Percentiles rank a stretch among this genome's conserved stretches.
Conservation (phyloP, 1,284 basidiomycete species). For the Coniferiporia sulphurascens region DNA sequence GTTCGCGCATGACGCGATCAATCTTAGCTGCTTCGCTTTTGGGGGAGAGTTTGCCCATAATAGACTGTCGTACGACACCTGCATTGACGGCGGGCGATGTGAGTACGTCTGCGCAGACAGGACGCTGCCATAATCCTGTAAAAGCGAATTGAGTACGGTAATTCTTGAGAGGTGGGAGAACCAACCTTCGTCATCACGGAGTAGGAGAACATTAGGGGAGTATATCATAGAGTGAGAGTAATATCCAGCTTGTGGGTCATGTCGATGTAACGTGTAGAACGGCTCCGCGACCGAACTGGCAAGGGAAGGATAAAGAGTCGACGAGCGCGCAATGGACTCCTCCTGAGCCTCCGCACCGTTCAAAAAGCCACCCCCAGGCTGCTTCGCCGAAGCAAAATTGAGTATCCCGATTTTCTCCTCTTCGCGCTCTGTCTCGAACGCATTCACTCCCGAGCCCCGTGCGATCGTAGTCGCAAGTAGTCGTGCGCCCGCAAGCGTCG, state of each 20-base stretch:
- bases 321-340: constrained; percentile 24
- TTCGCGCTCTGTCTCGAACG: constrained; percentile 13
- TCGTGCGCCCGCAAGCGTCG: constrained; percentile 17
- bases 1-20: constrained; percentile 53
- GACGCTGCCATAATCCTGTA: constrained; percentile 38
- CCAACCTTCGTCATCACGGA: constrained; percentile 20
- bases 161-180: background rate
- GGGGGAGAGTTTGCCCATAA: constrained; percentile 29
- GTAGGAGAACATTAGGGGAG: constrained; percentile 21
- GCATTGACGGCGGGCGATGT: constrained; percentile 70
- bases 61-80: constrained; percentile 44
- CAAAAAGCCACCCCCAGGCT: constrained; percentile 24
- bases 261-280: constrained; percentile 23
- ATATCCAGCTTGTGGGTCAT: constrained; percentile 20
- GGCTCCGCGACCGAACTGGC: constrained; percentile 16
- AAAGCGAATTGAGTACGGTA: background rate
- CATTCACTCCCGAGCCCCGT: background rate
- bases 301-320: constrained; percentile 22
- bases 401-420: constrained; percentile 20
- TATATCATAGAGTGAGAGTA: constrained; percentile 25
- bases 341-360: constrained; percentile 24
- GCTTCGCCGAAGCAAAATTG: constrained; percentile 24
- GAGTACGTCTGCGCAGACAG: constrained; percentile 53
- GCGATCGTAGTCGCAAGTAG: constrained; percentile 16
- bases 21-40: constrained; percentile 39